These are phyloP conservation scores for Thalassiosira oceanica DNA, from an alignment of 352 stramenopile genomes.

Conservation along the genomic window DNA sequence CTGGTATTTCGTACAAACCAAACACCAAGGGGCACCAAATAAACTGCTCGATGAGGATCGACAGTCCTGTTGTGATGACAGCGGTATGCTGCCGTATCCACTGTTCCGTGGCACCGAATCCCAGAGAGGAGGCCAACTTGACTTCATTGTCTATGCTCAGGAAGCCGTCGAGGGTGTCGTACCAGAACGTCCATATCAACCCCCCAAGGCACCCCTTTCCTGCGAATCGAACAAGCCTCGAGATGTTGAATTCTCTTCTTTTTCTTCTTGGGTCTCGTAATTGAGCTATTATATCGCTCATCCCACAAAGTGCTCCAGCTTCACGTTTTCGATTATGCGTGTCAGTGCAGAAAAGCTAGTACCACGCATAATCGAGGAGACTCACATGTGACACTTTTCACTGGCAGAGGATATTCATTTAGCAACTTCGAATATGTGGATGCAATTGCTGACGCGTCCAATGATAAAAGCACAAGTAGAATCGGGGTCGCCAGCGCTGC, in stretches of 20 bases:
- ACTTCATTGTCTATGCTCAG: constrained; percentile 2
- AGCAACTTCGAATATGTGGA: constrained; percentile 27
- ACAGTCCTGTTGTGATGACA: constrained; percentile 16
- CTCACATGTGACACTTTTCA: constrained; percentile 30
- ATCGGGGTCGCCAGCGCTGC: too few relatives aligned
- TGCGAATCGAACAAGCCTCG: constrained; percentile 13
- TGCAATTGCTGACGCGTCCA: too few relatives aligned
- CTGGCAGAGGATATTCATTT: constrained; percentile 35
- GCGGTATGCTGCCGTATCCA: not conserved
- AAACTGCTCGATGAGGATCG: constrained; percentile 55
- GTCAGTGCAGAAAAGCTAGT: too few relatives aligned
- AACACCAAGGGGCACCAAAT: constrained; percentile 49
- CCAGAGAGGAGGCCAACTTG: constrained; percentile 8
- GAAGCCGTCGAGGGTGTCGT: constrained; percentile 31
- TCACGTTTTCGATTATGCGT: too few relatives aligned
- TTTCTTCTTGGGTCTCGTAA: not conserved
- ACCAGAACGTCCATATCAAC: constrained; percentile 54
- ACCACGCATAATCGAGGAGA: too few relatives aligned
- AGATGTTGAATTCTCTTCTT: constrained; percentile 1
- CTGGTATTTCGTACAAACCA: constrained; percentile 51
- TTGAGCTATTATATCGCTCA: constrained; percentile 53
- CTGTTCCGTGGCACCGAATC: not conserved
- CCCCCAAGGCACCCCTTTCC: constrained; percentile 40
- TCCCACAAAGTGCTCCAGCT: constrained; percentile 13
- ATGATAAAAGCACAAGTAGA: too few relatives aligned